Evolutionary conservation across 1,139 yeast genomes (phyloP), one percentile per base, ranked within the genome.

Genomic region (Tardiomyces blankii): DNA sequence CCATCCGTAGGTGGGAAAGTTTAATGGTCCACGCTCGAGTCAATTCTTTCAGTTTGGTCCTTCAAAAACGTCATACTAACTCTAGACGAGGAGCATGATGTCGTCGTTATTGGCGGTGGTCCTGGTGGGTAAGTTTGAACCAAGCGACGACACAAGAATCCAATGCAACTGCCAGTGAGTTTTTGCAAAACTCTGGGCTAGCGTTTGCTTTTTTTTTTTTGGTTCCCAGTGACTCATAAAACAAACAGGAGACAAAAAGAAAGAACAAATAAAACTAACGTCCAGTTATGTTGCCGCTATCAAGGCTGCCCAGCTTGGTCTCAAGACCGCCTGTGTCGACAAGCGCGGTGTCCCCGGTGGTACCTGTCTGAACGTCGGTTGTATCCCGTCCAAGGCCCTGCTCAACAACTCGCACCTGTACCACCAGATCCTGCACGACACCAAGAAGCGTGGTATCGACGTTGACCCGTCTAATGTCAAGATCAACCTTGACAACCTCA

Each of bases 121-220:
- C 99, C 99, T 55, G 99, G 97, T 67, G 99, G 99, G 53, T 85
- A 85, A n/a, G n/a, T n/a, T n/a, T n/a, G n/a, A n/a, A n/a, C n/a
- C n/a, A n/a, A n/a, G n/a, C n/a, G n/a, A n/a, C n/a, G n/a, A n/a
- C n/a, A n/a, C n/a, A n/a, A n/a, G n/a, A n/a, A n/a, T n/a, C n/a
- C n/a, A n/a, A n/a, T n/a, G n/a, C n/a, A n/a, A n/a, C n/a, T n/a
- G n/a, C n/a, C n/a, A n/a, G n/a, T n/a, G n/a, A n/a, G n/a, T n/a
- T n/a, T n/a, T n/a, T n/a, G n/a, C n/a, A n/a, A n/a, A n/a, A n/a
- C n/a, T n/a, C n/a, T n/a, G n/a, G n/a, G n/a, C n/a, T n/a, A n/a
- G n/a, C n/a, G n/a, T n/a, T n/a, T n/a, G n/a, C n/a, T n/a, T n/a
- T n/a, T n/a, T n/a, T n/a, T n/a, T n/a, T n/a, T n/a, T n/a, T n/a